A percentile compares a stretch with the other conserved stretches of the same genome.
Evolutionary conservation across 257 asterid species (phyloP).

Genomic region (Vinca minor): DNA sequence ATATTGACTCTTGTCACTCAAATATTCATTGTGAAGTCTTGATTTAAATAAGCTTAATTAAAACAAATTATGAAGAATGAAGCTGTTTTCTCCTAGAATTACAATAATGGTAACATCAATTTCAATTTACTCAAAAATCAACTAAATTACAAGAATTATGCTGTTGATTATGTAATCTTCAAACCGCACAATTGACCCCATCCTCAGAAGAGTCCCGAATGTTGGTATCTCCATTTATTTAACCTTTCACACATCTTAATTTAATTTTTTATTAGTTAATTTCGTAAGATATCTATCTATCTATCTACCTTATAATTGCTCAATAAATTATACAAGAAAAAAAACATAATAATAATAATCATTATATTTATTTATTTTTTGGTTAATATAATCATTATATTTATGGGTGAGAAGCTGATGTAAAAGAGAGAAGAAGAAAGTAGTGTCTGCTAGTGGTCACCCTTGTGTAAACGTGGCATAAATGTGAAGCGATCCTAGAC

Average conservation of each 20-base stretch:
- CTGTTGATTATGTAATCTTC: too few species aligned
- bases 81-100: too few species aligned
- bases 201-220: neutral
- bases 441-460: constrained; percentile 22
- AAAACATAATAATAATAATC: neutral
- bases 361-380: too few species aligned
- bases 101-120: too few species aligned
- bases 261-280: neutral
- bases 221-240: neutral
- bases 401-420: constrained; percentile 5
- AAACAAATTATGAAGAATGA: too few species aligned
- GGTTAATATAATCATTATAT: too few species aligned
- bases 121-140: too few species aligned
- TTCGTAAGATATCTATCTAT: neutral
- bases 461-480: constrained; percentile 28
- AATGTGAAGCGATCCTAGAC: constrained; percentile 17
- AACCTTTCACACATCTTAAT: neutral
- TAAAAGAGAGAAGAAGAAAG: constrained; percentile 12
- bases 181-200: too few species aligned
- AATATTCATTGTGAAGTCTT: too few species aligned
- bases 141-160: too few species aligned
- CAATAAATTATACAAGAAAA: neutral
- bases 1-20: too few species aligned
- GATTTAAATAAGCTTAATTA: too few species aligned
- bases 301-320: constrained; percentile 5